Percentiles rank a stretch among this genome's conserved stretches.
Evolutionary conservation across 78 protist species (phyloP).

Genomic region (Dictyostelium purpureum): DNA sequence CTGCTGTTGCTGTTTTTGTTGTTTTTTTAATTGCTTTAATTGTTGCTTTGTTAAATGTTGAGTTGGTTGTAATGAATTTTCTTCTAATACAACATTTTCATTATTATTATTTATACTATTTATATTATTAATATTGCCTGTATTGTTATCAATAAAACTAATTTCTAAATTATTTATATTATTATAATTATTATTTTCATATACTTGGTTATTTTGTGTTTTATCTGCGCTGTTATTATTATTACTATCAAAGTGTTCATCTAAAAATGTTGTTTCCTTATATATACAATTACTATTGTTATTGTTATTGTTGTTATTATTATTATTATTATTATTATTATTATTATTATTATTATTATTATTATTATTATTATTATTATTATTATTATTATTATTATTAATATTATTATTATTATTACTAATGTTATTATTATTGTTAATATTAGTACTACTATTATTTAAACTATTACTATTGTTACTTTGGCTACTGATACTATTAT

Average conservation of each 20-base stretch:
- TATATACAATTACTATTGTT: background rate
- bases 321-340: background rate
- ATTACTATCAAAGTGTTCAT: too few relatives aligned
- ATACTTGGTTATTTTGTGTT: too few relatives aligned
- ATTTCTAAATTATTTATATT: too few relatives aligned
- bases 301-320: background rate
- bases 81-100: background rate
- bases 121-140: too few relatives aligned
- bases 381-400: too few relatives aligned
- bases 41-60: background rate
- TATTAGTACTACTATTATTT: background rate
- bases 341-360: background rate
- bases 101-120: too few relatives aligned
- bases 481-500: background rate
- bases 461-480: too few relatives aligned
- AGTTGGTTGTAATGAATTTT: too few relatives aligned
- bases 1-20: background rate
- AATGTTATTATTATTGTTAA: background rate
- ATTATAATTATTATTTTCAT: too few relatives aligned
- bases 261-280: conserved; percentile 3
- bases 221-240: too few relatives aligned
- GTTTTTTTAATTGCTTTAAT: background rate
- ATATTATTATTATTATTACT: background rate
- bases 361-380: background rate
- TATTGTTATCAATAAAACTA: too few relatives aligned